Base-by-base conservation (phyloP, 345 rosid genomes). In the rapeseed (Brassica napus) region DNA sequence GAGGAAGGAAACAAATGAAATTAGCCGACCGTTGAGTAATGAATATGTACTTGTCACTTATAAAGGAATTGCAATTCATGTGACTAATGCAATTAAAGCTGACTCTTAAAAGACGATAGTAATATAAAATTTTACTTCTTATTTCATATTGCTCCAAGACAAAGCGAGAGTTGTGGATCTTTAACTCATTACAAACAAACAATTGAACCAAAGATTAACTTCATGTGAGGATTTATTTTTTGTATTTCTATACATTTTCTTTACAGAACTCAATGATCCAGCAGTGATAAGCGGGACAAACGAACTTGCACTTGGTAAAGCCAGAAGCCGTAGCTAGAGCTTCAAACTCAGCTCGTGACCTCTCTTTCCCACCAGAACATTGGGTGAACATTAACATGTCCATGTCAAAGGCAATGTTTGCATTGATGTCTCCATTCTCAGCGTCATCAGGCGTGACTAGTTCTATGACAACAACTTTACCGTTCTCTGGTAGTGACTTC, bases 381-480 rank as follows among this genome's bases (percentile, higher is more conserved):
- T 72, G 83, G n/a, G 86, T 84, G 30, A 87, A 61, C 92, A 90
- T 85, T 0, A 82, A n/a, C 54, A 88, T n/a, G 67, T 86, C 90
- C 74, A 77, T 81, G 63, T 70, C 79, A 32, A 47, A 85, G 5
- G 77, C 88, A 30, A 84, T 81, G 44, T 81, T 81, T 0, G 88
- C 77, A 7, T 83, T 70, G 26, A 82, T 81, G 64, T 73, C 78
- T 0, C 73, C 61, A 63, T 61, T 72, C 49, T 84, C 79, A 0
- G 85, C 80, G 4, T 52, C 49, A 65, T 15, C 70, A 1, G 91
- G 85, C 24, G 84, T 76, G 75, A 88, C 81, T 0, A 85, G 60
- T 57, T 87, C 86, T 69, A 80, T 80, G 3, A 87, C 34, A 8
- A 87, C 85, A 3, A 83, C 85, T 77, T 86, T 88, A 11, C 90